Evolutionary conservation across 805 yeast genomes (phyloP).

Genomic region (Kuraishia floccosa): DNA sequence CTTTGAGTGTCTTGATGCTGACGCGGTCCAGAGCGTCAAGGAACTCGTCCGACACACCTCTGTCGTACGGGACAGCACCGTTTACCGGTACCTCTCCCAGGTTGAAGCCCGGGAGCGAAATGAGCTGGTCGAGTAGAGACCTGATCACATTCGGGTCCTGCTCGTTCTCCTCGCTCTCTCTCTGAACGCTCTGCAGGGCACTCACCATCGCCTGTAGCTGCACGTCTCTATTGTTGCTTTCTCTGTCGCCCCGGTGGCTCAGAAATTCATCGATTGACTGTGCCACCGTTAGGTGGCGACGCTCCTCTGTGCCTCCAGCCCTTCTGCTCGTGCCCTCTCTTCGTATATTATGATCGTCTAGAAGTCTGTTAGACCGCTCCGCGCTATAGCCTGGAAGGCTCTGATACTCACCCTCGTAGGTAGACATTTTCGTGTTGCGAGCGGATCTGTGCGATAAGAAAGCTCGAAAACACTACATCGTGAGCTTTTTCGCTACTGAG

Average conservation of each 20-base stretch:
- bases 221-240: no score
- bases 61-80: conserved; percentile 3
- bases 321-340: not conserved
- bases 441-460: not conserved
- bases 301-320: no score
- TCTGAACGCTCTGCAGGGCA: not conserved
- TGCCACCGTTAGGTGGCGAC: no score
- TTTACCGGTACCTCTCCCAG: not conserved
- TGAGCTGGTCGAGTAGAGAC: not conserved
- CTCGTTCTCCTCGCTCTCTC: not conserved
- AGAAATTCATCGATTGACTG: no score
- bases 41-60: conserved; percentile 59
- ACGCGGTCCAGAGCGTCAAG: conserved; percentile 74
- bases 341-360: not conserved
- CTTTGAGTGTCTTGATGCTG: conserved; percentile 23
- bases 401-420: conserved; percentile 21
- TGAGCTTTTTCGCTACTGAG: no score
- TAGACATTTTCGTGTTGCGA: conserved; percentile 12
- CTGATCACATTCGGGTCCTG: not conserved
- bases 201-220: not conserved
- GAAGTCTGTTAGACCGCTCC: not conserved
- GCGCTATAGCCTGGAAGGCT: no score
- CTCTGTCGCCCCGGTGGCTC: no score
- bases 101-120: not conserved
- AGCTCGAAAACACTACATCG: no score